phyloP scores from a whole-genome alignment of 805 yeast species.

The Hanseniaspora clermontiae region DNA sequence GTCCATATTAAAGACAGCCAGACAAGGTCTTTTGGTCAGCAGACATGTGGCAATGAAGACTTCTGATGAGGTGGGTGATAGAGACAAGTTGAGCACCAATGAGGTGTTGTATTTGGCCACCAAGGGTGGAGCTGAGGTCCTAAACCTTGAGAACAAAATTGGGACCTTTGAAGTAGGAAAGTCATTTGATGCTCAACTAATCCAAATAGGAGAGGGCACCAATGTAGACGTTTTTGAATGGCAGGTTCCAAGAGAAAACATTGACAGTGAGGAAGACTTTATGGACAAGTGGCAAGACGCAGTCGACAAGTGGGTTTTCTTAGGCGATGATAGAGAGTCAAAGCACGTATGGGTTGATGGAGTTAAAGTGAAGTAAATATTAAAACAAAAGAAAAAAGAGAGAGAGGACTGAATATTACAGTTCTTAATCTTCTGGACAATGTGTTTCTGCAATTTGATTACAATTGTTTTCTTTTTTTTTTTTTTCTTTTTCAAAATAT shows the following conservation, averaged over 20 bases:
- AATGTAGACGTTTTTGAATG: slow-evolving; percentile 65
- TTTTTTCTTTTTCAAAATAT: not conserved
- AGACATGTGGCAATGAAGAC: slow-evolving; percentile 54
- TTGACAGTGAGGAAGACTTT: slow-evolving; percentile 17
- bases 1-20: slow-evolving; percentile 50
- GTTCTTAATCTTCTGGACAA: too few relatives aligned
- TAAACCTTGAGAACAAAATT: slow-evolving; percentile 40
- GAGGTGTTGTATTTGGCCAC: slow-evolving; percentile 79
- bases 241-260: slow-evolving; percentile 38
- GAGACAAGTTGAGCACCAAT: slow-evolving; percentile 40
- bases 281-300: slow-evolving; percentile 41
- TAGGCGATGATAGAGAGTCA: slow-evolving; percentile 89
- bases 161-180: slow-evolving; percentile 73
- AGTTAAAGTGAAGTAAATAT: slow-evolving; percentile 32
- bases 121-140: slow-evolving; percentile 74
- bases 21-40: slow-evolving; percentile 60
- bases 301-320: slow-evolving; percentile 79
- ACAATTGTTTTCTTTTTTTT: too few relatives aligned
- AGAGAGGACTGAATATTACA: too few relatives aligned
- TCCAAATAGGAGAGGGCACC: slow-evolving; percentile 48
- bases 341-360: slow-evolving; percentile 76
- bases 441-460: too few relatives aligned
- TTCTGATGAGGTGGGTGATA: slow-evolving; percentile 19
- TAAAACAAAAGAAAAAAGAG: not conserved
- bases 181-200: slow-evolving; percentile 69